Base-by-base conservation (phyloP, 192 early-diverging fungal genomes). In the Helicostylum pulchrum region DNA sequence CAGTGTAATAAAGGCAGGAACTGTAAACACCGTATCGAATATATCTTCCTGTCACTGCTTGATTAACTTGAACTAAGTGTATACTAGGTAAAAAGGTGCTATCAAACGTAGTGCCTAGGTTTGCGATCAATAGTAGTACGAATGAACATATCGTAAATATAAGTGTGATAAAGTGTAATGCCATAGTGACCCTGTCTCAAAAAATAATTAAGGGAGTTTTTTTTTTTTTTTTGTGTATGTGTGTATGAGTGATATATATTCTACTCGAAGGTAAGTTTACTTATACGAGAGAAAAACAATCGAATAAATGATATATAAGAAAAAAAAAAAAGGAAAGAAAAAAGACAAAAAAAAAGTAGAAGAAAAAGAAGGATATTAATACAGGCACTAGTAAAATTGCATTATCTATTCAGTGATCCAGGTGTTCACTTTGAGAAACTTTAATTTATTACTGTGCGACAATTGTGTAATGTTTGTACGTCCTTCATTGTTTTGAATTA, bases 21-120 rank as follows among this genome's bases (percentile, higher is more conserved):
- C 55, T 62, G 11, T 68, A 68, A 15, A 68, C 31, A 12, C 67
- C 67, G 17, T 68, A 68, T 68, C 67, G 60, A 50, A 68, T 45
- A 14, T 60, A 62, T 47, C 53, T 4, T 2, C 53, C 53, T 1
- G 52, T 68, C 11, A 50, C 34, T 7, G 67, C 39, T 39, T 61
- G 53, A 19, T 34, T 26, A 8, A 55, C 30, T 23, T 62, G 39
- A 1, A 47, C 61, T 23, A 68, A 34, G 26, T 62, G 62, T 21
- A 68, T 26, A 20, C 56, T 48, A n/a, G 67, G 67, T 45, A 68
- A 49, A 54, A 68, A 61, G 23, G 67, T 57, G 30, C 58, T 62
- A 12, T 61, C 60, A 44, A 68, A 68, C 55, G 67, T 68, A 12
- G 61, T 62, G 42, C 67, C 67, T 46, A 68, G 44, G 46, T 68